Base-by-base conservation (phyloP, 2,329 filamentous ascomycete genomes). In the Trichophyton verrucosum region DNA sequence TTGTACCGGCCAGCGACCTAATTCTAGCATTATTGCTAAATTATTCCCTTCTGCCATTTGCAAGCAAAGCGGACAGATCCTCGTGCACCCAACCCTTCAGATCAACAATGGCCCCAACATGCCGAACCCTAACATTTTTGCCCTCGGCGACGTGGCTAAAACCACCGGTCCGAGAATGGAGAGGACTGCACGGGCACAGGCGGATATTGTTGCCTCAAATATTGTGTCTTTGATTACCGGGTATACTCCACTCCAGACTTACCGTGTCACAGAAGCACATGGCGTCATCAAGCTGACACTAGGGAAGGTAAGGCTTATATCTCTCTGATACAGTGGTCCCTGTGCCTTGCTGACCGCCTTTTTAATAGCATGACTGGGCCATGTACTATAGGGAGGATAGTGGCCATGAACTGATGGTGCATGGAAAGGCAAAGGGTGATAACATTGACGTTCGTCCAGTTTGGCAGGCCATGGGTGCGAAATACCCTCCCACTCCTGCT, bases 101-200 rank as follows among this genome's bases (percentile, higher is more conserved):
- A 73, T 87, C 15, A 24, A 58, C 36, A 36, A 46, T 20, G 55
- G 27, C 9, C 4, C 42, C 6, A 27, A 17, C 2, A 33, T 8
- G 20, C 70, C 75, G 1, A 61, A 64, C 0, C 73, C 79, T 6
- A 74, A 77, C 1, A 75, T 87, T 1, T 87, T 84, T 65, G 81
- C 80, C 0, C 79, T 82, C 13, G 85, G 85, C 15, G 85, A 87
- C 64, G 81, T 88, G 3, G 79, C 83, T 3, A 81, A 82, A 24
- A 78, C 77, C 0, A 17, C 20, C 11, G 75, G 77, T 0, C 74
- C 74, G 0, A 71, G 74, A 44, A 85, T 84, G 67, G 82, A 78
- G 0, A 76, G 83, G 7, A 78, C 82, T 0, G 82, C 80, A 0
- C 74, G 75, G 46, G 73, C 75, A 8, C 84, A 87, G 66, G 81